Conservation (phyloP, 441 rosid genomes). For the Adansonia madagascariensis region DNA sequence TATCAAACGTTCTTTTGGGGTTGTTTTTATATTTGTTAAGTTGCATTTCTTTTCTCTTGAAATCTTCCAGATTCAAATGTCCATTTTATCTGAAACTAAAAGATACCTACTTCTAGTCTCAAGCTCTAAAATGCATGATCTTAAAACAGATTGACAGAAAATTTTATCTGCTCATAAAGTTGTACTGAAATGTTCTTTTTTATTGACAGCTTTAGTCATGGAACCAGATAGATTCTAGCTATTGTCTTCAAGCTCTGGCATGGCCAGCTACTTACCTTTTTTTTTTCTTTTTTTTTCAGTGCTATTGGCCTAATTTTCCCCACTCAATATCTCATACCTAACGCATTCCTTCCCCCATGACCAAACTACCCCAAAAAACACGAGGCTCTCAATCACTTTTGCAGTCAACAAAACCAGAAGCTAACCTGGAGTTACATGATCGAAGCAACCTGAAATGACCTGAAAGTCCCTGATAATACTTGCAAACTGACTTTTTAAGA, state of each 20-base stretch:
- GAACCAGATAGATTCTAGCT: neutral
- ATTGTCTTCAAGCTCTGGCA: neutral
- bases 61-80: neutral
- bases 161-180: neutral
- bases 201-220: neutral
- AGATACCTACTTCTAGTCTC: neutral
- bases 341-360: neutral
- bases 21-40: neutral
- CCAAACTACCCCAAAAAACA: neutral
- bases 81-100: neutral
- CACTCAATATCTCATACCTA: neutral
- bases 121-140: neutral
- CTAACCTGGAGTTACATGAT: neutral
- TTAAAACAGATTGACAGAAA: neutral
- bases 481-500: neutral
- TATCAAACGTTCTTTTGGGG: too few relatives aligned
- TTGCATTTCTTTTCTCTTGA: neutral
- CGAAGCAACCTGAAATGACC: neutral
- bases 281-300: neutral
- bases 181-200: neutral
- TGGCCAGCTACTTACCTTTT: neutral
- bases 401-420: neutral
- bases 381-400: neutral
- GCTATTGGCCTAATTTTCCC: neutral
- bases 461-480: neutral